Percentiles rank a stretch among this genome's conserved stretches.
phyloP scores from a whole-genome alignment of 78 protist species.

The Goniomonas avonlea region DNA sequence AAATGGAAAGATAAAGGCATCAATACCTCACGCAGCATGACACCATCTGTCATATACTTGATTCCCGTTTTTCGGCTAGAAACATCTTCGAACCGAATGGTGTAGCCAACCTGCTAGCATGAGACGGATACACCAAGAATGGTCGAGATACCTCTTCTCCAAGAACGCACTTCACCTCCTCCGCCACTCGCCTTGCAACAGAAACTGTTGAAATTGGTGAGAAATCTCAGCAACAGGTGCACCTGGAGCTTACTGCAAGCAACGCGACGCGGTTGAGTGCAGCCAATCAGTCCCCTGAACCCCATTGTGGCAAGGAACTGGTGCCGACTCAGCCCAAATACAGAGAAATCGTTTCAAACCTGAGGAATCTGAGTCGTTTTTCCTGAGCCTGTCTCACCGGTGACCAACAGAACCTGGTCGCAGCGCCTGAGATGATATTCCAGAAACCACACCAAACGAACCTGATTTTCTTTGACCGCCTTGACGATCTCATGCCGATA shows the following conservation, averaged over 20 bases:
- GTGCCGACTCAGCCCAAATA: too few species aligned
- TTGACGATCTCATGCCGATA: slow-evolving; percentile 8
- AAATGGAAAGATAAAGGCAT: too few species aligned
- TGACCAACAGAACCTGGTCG: slow-evolving; percentile 23
- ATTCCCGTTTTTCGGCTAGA: slow-evolving; percentile 3
- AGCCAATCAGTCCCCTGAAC: background rate
- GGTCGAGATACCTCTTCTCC: slow-evolving; percentile 33
- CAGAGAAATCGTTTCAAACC: too few species aligned
- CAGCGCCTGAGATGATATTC: too few species aligned
- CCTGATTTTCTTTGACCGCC: background rate
- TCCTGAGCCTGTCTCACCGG: slow-evolving; percentile 54
- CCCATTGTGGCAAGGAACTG: slow-evolving; percentile 20
- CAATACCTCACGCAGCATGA: slow-evolving; percentile 5
- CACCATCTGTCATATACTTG: slow-evolving; percentile 42
- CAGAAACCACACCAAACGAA: too few species aligned
- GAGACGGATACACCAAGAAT: too few species aligned
- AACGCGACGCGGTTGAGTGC: slow-evolving; percentile 33
- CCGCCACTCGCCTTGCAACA: slow-evolving; percentile 39
- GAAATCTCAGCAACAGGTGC: slow-evolving; percentile 34
- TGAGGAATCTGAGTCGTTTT: slow-evolving; percentile 52
- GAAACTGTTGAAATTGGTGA: slow-evolving; percentile 32
- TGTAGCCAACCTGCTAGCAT: slow-evolving; percentile 44
- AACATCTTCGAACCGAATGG: slow-evolving; percentile 38
- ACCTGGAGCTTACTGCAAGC: background rate
- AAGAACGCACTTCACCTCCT: slow-evolving; percentile 28